Conservation (phyloP, 2,329 filamentous ascomycete genomes). For the Didymosphaeria variabile region DNA sequence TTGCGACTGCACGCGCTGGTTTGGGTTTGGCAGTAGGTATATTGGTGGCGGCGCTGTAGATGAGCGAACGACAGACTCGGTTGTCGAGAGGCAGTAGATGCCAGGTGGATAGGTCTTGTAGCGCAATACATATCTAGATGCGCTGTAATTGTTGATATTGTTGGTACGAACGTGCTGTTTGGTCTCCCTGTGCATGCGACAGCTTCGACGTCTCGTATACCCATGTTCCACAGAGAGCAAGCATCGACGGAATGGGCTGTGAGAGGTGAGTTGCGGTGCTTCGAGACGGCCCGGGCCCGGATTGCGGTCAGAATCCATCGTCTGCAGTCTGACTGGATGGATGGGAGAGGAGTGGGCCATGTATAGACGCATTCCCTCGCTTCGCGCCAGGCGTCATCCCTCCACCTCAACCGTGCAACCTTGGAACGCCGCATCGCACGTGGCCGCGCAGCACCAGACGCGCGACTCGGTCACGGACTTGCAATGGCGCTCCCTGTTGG, state of each 20-base stretch:
- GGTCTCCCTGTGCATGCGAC: too few species aligned
- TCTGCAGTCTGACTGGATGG: too few species aligned
- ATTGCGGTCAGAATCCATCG: background rate
- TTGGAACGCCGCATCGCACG: conserved; percentile 3
- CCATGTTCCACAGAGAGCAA: too few species aligned
- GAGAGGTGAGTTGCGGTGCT: too few species aligned
- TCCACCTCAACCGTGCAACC: conserved; percentile 2
- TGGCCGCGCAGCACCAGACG: background rate
- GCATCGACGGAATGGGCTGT: too few species aligned
- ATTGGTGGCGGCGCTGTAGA: conserved; percentile 39
- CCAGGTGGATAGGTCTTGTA: background rate
- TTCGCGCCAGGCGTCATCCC: conserved; percentile 12
- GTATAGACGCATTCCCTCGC: background rate
- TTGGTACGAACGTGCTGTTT: too few species aligned
- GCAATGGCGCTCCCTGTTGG: background rate
- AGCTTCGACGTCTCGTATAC: too few species aligned
- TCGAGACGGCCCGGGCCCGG: background rate
- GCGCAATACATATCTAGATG: background rate
- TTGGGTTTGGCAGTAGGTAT: conserved; percentile 38
- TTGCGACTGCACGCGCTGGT: conserved; percentile 32
- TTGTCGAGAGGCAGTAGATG: too few species aligned
- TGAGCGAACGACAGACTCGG: background rate
- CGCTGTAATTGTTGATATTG: background rate
- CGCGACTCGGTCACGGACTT: background rate
- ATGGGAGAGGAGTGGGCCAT: background rate